Conservation (phyloP, 2,329 filamentous ascomycete genomes). For the Stagonosporopsis rhizophila region DNA sequence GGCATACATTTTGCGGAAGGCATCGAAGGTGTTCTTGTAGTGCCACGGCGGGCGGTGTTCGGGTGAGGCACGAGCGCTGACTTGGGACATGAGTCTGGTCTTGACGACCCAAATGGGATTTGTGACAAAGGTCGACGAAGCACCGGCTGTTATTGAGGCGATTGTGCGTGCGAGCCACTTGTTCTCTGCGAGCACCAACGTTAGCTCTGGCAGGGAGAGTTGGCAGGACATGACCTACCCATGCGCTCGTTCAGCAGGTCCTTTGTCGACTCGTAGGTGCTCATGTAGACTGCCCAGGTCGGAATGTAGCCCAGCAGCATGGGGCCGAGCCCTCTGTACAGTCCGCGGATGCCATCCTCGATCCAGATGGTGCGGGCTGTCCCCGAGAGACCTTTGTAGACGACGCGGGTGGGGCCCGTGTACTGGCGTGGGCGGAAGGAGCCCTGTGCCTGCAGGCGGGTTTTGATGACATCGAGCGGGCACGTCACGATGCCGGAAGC, state of each 20-base stretch:
- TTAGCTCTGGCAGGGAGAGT: conserved; percentile 14
- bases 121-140: conserved; percentile 89
- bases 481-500: conserved; percentile 95
- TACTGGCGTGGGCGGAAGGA: conserved; percentile 69
- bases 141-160: conserved; percentile 89
- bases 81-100: conserved; percentile 96
- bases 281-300: conserved; percentile 98
- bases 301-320: conserved; percentile 96
- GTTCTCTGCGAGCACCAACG: conserved; percentile 60
- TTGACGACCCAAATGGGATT: conserved; percentile 99
- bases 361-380: conserved; percentile 85
- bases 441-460: conserved; percentile 94
- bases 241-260: conserved; percentile 72
- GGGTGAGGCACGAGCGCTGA: conserved; percentile 63
- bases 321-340: conserved; percentile 92
- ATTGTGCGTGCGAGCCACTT: conserved; percentile 81
- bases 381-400: conserved; percentile 87
- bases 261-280: conserved; percentile 91
- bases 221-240: conserved; percentile 44
- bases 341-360: conserved; percentile 85
- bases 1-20: conserved; percentile 93
- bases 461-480: conserved; percentile 98
- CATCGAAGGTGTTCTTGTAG: conserved; percentile 88
- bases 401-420: conserved; percentile 56
- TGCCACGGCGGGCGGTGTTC: conserved; percentile 79